Evolutionary conservation across 495 filamentous ascomycete genomes (phyloP), one percentile per base, ranked within the genome.

Genomic region (Apodospora peruviana): DNA sequence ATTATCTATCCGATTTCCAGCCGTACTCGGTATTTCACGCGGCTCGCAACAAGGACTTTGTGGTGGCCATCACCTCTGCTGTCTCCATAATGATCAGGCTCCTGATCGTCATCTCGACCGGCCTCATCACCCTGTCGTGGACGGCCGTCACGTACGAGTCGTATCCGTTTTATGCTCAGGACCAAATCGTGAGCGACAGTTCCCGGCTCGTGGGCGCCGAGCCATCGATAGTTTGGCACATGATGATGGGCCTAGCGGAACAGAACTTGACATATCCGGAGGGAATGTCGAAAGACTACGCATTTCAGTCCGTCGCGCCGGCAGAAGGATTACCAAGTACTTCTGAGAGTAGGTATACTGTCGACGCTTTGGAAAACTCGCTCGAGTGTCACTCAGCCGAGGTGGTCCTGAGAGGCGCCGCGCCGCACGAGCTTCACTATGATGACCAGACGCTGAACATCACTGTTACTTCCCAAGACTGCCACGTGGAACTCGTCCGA

Each of bases 1-100:
- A 53, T 38, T 53, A 53, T 21, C 14, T 53, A n/a, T 42, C 43
- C 12, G 25, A 35, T 14, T 36, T 53, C 16, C 24, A 29, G 25
- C 37, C 39, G 2, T 25, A 11, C 9, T 34, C 44, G 7, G n/a
- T 47, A 2, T 14, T 42, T 21, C 23, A 27, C n/a, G 36, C 44
- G 0, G 8, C 43, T 12, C 23, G 37, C 4, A 53, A 38, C 23
- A n/a, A 21, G 17, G 50, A 53, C 45, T 47, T 11, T 9, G 2
- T 43, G 3, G 50, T 53, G 4, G 14, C 50, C 19, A 17, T 36
- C 12, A 36, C 44, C 10, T 24, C 44, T 2, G 22, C 7, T 2
- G 34, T 43, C 9, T 47, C 50, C 14, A 22, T 53, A 7, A 17
- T 48, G 0, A 14, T 53, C 14, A 45, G 32, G 34, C 17, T 47